A percentile compares a stretch with the other conserved stretches of the same genome.
Evolutionary conservation across 352 stramenopile species (phyloP).

Genomic region (Phytophthora melonis): DNA sequence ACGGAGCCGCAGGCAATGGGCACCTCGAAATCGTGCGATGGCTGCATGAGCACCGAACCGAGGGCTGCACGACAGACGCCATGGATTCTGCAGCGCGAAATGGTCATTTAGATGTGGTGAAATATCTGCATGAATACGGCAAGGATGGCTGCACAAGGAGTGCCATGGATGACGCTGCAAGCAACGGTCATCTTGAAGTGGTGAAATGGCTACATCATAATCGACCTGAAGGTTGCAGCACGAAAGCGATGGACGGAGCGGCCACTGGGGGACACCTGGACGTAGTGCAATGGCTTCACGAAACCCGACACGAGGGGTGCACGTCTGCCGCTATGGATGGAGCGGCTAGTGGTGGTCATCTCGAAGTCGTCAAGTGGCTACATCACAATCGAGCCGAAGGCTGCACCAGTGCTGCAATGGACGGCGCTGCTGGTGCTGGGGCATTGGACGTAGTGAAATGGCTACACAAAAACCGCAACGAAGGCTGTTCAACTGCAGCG

Average conservation of each 20-base stretch:
- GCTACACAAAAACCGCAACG: background rate
- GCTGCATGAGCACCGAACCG: constrained; percentile 45
- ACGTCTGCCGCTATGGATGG: constrained; percentile 2
- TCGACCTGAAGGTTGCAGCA: constrained; percentile 3
- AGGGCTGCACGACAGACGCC: background rate
- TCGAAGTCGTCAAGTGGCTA: constrained; percentile 8
- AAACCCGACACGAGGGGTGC: background rate
- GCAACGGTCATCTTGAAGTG: constrained; percentile 1
- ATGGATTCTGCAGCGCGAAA: background rate
- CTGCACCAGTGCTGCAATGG: background rate
- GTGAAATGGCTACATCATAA: background rate
- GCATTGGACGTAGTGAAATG: background rate
- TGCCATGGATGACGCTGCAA: background rate
- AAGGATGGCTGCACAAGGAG: constrained; percentile 1
- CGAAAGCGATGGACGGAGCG: constrained; percentile 4
- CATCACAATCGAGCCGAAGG: background rate
- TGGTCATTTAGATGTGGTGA: background rate
- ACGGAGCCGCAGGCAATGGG: constrained; percentile 3
- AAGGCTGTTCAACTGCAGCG: constrained; percentile 6
- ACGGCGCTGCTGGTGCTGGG: background rate
- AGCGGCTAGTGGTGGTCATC: background rate
- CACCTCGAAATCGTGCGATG: constrained; percentile 16
- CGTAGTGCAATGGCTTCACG: constrained; percentile 4
- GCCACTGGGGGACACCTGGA: background rate
- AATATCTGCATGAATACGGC: constrained; percentile 2